Evolutionary conservation across 169 alveolate genomes (phyloP).

Genomic region (Eimeria acervulina): DNA sequence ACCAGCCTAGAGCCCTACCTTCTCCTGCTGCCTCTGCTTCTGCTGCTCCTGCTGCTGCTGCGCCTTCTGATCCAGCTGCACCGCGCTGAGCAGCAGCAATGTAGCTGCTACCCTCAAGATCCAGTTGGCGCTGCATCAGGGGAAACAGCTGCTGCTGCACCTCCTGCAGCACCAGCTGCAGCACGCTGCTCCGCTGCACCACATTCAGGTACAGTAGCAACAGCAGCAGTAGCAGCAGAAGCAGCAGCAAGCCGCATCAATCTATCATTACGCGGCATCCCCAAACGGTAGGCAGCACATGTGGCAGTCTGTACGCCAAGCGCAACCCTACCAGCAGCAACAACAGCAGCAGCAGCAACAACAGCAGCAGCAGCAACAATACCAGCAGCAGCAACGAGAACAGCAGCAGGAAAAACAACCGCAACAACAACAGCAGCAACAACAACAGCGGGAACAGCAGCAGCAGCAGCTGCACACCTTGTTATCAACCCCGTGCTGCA

Average conservation of each 20-base stretch:
- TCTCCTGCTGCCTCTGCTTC: too few relatives aligned
- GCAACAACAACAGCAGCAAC: too few relatives aligned
- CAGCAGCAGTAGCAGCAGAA: neutral
- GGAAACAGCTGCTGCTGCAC: slow-evolving; percentile 44
- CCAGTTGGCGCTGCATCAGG: slow-evolving; percentile 62
- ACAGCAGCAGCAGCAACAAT: neutral
- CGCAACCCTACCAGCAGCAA: neutral
- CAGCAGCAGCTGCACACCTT: slow-evolving; percentile 26
- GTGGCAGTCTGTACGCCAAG: neutral
- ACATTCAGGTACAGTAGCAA: neutral
- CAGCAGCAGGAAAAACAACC: neutral
- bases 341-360: neutral
- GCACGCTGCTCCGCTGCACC: slow-evolving; percentile 36
- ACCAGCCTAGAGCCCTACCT: slow-evolving; percentile 46
- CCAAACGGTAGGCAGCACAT: neutral
- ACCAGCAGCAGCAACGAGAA: neutral
- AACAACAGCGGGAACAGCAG: neutral
- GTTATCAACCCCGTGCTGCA: slow-evolving; percentile 20
- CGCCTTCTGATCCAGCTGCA: neutral
- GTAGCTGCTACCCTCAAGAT: slow-evolving; percentile 52
- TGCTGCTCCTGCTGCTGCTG: too few relatives aligned
- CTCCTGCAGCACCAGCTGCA: slow-evolving; percentile 69
- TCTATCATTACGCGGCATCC: neutral
- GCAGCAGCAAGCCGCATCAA: neutral
- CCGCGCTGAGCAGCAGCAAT: slow-evolving; percentile 20